Evolutionary conservation across 768 basidiomycete species (phyloP), one percentile per base, ranked within the genome.

Genomic region (Tricholoma furcatifolium): DNA sequence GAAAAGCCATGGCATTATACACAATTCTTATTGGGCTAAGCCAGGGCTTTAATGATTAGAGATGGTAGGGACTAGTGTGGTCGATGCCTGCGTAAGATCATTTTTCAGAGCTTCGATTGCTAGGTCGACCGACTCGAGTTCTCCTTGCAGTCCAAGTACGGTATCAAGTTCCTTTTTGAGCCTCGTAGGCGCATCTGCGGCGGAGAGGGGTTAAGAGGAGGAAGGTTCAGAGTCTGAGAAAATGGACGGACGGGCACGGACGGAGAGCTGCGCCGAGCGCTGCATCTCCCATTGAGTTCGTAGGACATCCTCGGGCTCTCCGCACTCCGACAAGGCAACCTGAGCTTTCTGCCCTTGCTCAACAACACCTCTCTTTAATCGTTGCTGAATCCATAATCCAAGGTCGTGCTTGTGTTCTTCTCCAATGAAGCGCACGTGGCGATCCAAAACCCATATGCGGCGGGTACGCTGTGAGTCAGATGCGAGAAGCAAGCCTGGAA

Each of bases 371-470:
- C 50, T 50, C 1, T 20, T 42, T 6, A 64, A 54, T 4, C 62
- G 57, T 0, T 62, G 59, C 1, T 53, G 51, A 8, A 74, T 56
- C 71, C 70, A 76, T 4, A 60, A 51, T 0, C 73, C 71, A 2
- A 75, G 64, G 15, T 67, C 65, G 11, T 62, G 56, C 2, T 55
- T 53, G 5, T 66, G 50, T 10, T 69, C 67, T 0, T 31, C 14
- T 0, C 62, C 67, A 21, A 75, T 64, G 2, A 58, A 57, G 0
- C 48, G 43, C 0, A 63, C 60, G 20, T 71, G 69, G 1, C 65
- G 61, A 46, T 75, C 72, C 10, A 75, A 56, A 0, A 72, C 38
- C 68, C 70, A 74, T 0, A 74, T 63, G 2, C 67, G 63, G 2
- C 63, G 50, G 7, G 60, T 55, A 18, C 60, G 54, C 70, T 56